These are phyloP conservation scores for Naematelia encephala DNA, from an alignment of 768 basidiomycete species.

Conservation along the genomic window DNA sequence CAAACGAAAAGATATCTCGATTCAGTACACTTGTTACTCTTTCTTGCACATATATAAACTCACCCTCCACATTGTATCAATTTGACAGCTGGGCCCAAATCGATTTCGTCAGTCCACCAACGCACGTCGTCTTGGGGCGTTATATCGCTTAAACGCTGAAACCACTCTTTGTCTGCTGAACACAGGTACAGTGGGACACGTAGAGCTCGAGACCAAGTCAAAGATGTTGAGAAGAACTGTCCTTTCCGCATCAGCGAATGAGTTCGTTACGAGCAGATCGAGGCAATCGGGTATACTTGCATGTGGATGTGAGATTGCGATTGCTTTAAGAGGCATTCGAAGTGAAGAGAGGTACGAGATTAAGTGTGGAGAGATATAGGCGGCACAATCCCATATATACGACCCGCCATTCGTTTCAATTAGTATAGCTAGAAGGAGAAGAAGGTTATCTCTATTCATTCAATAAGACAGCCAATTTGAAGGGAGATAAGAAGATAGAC, in stretches of 20 bases:
- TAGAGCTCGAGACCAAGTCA: conserved; percentile 45
- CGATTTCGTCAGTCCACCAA: conserved; percentile 34
- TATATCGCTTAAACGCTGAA: conserved; percentile 35
- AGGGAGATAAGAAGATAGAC: background rate
- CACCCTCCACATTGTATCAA: conserved; percentile 49
- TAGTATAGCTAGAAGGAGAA: conserved; percentile 31
- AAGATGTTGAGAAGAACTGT: conserved; percentile 47
- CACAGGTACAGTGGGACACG: conserved; percentile 41
- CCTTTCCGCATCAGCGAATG: conserved; percentile 19
- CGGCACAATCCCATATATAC: conserved; percentile 50
- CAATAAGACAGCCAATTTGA: background rate
- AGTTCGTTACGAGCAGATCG: conserved; percentile 32
- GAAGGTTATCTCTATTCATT: background rate
- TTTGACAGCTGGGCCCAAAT: conserved; percentile 29
- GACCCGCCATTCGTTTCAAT: conserved; percentile 39
- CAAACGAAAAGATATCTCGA: too few relatives aligned
- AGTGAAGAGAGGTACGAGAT: conserved; percentile 25
- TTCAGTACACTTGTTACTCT: too few relatives aligned
- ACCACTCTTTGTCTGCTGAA: conserved; percentile 44
- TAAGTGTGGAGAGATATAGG: conserved; percentile 32
- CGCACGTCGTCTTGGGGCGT: conserved; percentile 21
- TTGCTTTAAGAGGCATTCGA: conserved; percentile 37
- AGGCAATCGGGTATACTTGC: conserved; percentile 16
- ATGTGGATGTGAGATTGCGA: conserved; percentile 49
- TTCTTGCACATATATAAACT: conserved; percentile 8